Percentiles rank a stretch among this genome's conserved stretches.
Conservation (phyloP, 768 basidiomycete species). For the Mycena vitilis region DNA sequence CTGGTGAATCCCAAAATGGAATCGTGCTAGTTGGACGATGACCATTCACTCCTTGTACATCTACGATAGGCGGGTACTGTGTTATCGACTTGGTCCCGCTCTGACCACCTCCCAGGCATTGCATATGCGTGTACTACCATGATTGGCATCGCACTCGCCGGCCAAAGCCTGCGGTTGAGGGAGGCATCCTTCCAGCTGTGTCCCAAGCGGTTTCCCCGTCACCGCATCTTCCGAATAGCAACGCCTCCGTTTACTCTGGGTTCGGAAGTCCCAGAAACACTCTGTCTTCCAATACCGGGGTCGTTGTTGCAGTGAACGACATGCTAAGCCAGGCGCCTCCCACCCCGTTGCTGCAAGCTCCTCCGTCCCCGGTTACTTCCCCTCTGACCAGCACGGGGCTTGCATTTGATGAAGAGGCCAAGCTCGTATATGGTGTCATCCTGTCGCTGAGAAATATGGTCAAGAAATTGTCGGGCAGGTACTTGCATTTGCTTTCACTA, state of each 20-base stretch:
- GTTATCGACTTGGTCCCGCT: constrained; percentile 15
- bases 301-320: constrained; percentile 74
- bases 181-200: constrained; percentile 83
- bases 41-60: constrained; percentile 95
- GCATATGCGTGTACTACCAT: constrained; percentile 93
- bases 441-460: constrained; percentile 94
- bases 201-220: constrained; percentile 70
- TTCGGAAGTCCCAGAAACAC: constrained; percentile 75
- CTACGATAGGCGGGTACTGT: constrained; percentile 78
- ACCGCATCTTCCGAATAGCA: constrained; percentile 45
- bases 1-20: constrained; percentile 13
- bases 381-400: constrained; percentile 65
- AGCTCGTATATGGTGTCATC: constrained; percentile 96
- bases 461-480: constrained; percentile 93
- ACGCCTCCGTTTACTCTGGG: constrained; percentile 46
- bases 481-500: not conserved
- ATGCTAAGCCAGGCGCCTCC: constrained; percentile 47
- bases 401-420: constrained; percentile 96
- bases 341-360: constrained; percentile 51
- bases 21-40: constrained; percentile 59
- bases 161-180: constrained; percentile 77
- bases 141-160: constrained; percentile 90
- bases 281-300: constrained; percentile 70
- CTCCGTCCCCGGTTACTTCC: constrained; percentile 44
- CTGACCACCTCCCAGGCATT: constrained; percentile 69